Conservation (phyloP, 345 rosid species). For the Populus pruinosa region DNA sequence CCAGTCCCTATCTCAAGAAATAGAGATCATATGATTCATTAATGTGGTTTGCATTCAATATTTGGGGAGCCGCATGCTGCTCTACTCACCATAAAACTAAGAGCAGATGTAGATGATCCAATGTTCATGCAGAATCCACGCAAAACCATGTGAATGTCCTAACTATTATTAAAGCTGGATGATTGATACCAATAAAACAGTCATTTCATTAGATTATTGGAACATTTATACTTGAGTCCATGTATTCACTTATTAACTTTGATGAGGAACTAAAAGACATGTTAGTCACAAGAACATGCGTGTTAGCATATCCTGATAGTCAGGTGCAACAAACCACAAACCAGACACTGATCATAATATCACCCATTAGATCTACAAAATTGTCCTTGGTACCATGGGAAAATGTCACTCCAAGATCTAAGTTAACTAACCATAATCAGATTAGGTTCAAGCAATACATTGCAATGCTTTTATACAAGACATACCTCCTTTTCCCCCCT, state of each 20-base stretch:
- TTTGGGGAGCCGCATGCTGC: background rate
- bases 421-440: background rate
- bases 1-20: background rate
- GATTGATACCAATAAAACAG: background rate
- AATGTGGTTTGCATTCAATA: background rate
- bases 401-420: background rate
- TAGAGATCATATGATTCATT: background rate
- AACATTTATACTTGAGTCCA: background rate
- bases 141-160: background rate
- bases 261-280: background rate
- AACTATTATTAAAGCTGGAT: background rate
- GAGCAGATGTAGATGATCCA: background rate
- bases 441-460: background rate
- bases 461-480: too few species aligned
- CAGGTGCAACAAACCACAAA: background rate
- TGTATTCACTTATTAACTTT: background rate
- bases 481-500: too few species aligned
- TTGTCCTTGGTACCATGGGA: background rate
- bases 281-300: background rate
- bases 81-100: background rate
- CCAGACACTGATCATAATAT: background rate
- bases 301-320: background rate
- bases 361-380: background rate
- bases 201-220: background rate
- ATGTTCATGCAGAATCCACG: background rate